phyloP scores from a whole-genome alignment of 495 filamentous ascomycete genomes.

The Lentithecium fluviatile region DNA sequence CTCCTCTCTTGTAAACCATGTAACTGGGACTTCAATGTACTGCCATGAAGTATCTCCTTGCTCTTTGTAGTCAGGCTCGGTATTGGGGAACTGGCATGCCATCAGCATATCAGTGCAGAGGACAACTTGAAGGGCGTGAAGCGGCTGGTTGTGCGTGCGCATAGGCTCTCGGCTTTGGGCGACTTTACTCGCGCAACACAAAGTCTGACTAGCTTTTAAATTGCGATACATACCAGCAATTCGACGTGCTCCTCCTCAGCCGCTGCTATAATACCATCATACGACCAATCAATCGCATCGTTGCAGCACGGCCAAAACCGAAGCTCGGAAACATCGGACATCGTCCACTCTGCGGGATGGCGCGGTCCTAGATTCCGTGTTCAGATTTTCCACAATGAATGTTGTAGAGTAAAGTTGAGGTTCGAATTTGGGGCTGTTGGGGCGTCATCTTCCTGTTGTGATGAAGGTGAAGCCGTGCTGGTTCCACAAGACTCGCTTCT shows the following conservation, averaged over 20 bases:
- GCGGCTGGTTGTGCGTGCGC: too few species aligned
- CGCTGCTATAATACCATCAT: slow-evolving; percentile 61
- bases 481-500: not conserved
- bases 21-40: slow-evolving; percentile 45
- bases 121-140: too few species aligned
- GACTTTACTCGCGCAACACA: too few species aligned
- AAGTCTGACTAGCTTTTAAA: not conserved
- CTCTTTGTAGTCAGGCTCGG: not conserved
- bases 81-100: slow-evolving; percentile 40
- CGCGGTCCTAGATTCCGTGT: not conserved
- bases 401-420: not conserved
- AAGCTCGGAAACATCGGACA: slow-evolving; percentile 37
- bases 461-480: slow-evolving; percentile 3
- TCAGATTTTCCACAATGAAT: not conserved
- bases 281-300: slow-evolving; percentile 62
- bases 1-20: slow-evolving; percentile 55
- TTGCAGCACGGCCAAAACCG: slow-evolving; percentile 42
- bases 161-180: too few species aligned
- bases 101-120: slow-evolving; percentile 5
- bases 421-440: not conserved
- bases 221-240: slow-evolving; percentile 48
- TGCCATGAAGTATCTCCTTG: slow-evolving; percentile 31
- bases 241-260: slow-evolving; percentile 59
- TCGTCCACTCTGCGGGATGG: not conserved
- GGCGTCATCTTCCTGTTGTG: too few species aligned